phyloP scores from a whole-genome alignment of 139 green algal species.

The Picochlorum sp. region DNA sequence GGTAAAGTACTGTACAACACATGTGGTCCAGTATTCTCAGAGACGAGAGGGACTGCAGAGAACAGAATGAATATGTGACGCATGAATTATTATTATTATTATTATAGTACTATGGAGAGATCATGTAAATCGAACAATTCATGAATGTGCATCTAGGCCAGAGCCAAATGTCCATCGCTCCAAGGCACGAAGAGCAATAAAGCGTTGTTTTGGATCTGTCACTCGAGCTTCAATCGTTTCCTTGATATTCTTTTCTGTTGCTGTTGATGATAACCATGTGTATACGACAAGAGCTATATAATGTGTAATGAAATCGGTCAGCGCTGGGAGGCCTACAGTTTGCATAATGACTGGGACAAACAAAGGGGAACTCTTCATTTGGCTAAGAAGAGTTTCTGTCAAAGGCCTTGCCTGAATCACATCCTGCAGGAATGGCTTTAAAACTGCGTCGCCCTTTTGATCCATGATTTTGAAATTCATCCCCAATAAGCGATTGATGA shows the following conservation, averaged over 20 bases:
- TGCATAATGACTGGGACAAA: constrained; percentile 56
- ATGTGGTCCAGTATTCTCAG: too few relatives aligned
- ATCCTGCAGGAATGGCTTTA: constrained; percentile 88
- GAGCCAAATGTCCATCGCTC: constrained; percentile 30
- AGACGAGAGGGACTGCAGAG: too few relatives aligned
- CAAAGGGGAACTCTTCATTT: constrained; percentile 42
- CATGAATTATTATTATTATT: too few relatives aligned
- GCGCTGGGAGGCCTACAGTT: constrained; percentile 38
- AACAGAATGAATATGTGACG: too few relatives aligned
- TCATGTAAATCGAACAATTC: too few relatives aligned
- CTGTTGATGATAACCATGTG: constrained; percentile 8
- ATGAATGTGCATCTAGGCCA: constrained; percentile 11
- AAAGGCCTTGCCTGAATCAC: constrained; percentile 71
- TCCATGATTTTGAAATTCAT: constrained; percentile 79
- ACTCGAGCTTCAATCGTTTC: background rate
- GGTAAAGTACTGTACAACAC: background rate
- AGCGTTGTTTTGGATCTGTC: constrained; percentile 8
- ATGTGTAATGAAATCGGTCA: constrained; percentile 59
- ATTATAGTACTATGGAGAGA: too few relatives aligned
- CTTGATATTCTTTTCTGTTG: background rate
- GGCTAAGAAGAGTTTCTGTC: constrained; percentile 31
- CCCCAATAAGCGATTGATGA: constrained; percentile 71
- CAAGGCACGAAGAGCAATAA: constrained; percentile 14
- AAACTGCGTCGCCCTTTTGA: constrained; percentile 50
- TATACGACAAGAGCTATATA: constrained; percentile 44